Base-by-base conservation (phyloP, 202 grass and related monocot species). In the Setaria viridis region DNA sequence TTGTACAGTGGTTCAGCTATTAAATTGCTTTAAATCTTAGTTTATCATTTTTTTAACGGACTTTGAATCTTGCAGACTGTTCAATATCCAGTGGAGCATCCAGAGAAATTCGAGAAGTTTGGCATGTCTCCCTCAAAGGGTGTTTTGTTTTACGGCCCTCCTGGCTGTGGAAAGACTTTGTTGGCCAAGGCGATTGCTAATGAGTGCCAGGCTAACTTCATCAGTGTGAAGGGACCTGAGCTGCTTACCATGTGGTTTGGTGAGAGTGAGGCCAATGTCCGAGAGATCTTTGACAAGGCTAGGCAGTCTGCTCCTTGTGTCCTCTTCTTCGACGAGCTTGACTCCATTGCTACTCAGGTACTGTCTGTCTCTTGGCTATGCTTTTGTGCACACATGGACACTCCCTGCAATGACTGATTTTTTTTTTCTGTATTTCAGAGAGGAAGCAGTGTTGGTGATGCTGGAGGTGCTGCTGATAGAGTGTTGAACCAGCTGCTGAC, bases 171-270 rank as follows among this genome's bases (percentile, higher is more conserved):
- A 30, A 98, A 98, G 77, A 98, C 95, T 35, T 53, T 98, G 79
- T 81, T 98, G 87, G 95, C 95, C 10, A 98, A 98, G 83, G 95
- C 95, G 4, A 98, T 98, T 87, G 95, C 95, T 14, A 98, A 98
- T 47, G 95, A 98, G 76, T 98, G 95, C 72, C 95, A 98, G 80
- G 95, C 95, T 81, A 98, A 98, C 85, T 92, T 92, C 69, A 90
- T 92, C 42, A 94, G 93, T 65, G 86, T 94, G 21, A 94, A 92
- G 82, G 93, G 87, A 69, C 93, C 93, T 49, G 93, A 94, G 74
- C 50, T 94, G 14, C 93, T 94, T 41, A 94, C 93, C 17, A 94
- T 90, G 90, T 94, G 90, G 93, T 94, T 94, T 89, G 87, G 93
- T 72, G 93, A 94, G 87, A 94, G 90, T 16, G 92, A 94, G 66